These are phyloP conservation scores for Cytospora mali DNA, from an alignment of 2,329 filamentous ascomycete genomes.

Conservation along the genomic window DNA sequence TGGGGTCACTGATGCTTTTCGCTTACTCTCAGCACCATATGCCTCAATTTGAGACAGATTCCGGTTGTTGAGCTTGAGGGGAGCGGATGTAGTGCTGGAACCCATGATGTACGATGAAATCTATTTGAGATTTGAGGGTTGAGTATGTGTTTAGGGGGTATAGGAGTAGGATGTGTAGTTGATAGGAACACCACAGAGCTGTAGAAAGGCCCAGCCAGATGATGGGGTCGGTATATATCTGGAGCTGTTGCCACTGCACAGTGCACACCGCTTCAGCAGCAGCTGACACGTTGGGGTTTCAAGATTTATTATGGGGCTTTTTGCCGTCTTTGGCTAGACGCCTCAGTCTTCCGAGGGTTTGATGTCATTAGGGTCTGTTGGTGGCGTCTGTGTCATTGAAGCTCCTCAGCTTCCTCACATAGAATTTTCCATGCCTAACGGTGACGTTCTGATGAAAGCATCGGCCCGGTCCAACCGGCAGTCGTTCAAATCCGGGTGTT, in stretches of 20 bases:
- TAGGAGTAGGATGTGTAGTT: slow-evolving; percentile 1
- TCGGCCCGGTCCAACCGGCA: not conserved
- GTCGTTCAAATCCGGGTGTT: not conserved
- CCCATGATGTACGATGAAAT: not conserved
- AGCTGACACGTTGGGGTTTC: slow-evolving; percentile 2
- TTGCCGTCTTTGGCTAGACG: slow-evolving; percentile 15
- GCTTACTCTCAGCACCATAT: slow-evolving; percentile 13
- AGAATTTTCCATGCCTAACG: not conserved
- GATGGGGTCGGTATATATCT: slow-evolving; percentile 17
- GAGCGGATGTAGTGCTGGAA: slow-evolving; percentile 10
- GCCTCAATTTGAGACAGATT: slow-evolving; percentile 41
- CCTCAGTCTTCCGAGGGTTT: not conserved
- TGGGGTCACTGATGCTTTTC: slow-evolving; percentile 40
- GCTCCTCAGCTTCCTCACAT: too few relatives aligned
- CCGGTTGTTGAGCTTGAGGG: slow-evolving; percentile 44
- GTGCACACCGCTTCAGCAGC: slow-evolving; percentile 12
- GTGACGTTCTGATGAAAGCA: not conserved
- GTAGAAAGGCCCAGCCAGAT: not conserved
- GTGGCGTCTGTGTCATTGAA: not conserved
- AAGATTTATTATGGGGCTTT: slow-evolving; percentile 18
- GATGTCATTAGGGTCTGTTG: slow-evolving; percentile 5
- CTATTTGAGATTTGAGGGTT: not conserved
- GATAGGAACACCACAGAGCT: not conserved
- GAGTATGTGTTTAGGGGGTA: not conserved
- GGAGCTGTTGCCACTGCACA: not conserved